These are phyloP conservation scores for Pseudogymnoascus destructans DNA, from an alignment of 2,329 filamentous ascomycete species.

Conservation along the genomic window DNA sequence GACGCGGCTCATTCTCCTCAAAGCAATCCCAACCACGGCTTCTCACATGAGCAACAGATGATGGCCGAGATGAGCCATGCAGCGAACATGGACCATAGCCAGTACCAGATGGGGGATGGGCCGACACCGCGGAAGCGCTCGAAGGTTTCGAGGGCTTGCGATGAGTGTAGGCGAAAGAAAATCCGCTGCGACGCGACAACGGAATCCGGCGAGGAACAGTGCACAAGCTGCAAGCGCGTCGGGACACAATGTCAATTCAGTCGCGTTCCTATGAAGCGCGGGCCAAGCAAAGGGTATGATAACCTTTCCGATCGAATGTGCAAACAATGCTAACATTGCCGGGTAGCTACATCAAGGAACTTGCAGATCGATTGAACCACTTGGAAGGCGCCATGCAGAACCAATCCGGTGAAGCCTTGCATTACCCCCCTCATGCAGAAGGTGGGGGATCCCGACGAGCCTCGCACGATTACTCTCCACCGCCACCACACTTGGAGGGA, in stretches of 20 bases:
- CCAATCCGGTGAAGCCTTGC: constrained; percentile 32
- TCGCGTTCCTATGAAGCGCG: constrained; percentile 74
- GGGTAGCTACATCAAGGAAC: constrained; percentile 73
- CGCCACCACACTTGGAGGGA: constrained; percentile 30
- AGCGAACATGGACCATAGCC: constrained; percentile 28
- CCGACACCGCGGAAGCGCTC: constrained; percentile 54
- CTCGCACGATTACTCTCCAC: constrained; percentile 41
- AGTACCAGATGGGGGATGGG: constrained; percentile 37
- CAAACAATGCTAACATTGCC: constrained; percentile 14
- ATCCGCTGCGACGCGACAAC: constrained; percentile 76
- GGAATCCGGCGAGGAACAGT: constrained; percentile 59
- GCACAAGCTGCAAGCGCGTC: constrained; percentile 68
- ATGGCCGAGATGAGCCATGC: constrained; percentile 23
- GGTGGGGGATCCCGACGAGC: constrained; percentile 28
- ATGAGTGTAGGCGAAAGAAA: constrained; percentile 81
- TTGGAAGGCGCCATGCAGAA: constrained; percentile 64
- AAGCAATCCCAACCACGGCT: constrained; percentile 16
- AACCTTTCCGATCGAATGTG: constrained; percentile 11
- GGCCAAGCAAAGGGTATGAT: constrained; percentile 71
- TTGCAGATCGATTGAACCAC: constrained; percentile 70
- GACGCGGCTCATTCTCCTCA: constrained; percentile 13
- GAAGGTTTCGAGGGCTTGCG: constrained; percentile 79
- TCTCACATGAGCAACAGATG: constrained; percentile 32
- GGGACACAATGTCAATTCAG: constrained; percentile 73
- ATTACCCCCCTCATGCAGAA: constrained; percentile 30